Evolutionary conservation across 768 basidiomycete genomes (phyloP), one percentile per base, ranked within the genome.

Genomic region (Pulveroboletus sp.): DNA sequence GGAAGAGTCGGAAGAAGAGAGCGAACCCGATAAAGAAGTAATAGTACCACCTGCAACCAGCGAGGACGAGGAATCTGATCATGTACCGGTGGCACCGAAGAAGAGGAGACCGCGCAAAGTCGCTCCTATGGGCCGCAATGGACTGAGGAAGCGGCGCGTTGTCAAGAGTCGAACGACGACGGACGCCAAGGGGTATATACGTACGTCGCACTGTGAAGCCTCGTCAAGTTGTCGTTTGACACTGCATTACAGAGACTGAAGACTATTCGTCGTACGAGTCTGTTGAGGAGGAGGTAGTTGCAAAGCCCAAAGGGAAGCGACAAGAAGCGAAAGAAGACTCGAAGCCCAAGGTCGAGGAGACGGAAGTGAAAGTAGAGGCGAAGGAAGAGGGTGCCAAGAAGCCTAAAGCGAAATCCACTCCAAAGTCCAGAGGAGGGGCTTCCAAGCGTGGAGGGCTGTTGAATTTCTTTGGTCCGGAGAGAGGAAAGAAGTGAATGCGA

Each of bases 261-360:
- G 89, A 91, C 62, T 86, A 87, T 62, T 86, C 86, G 7, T 81
- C 80, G 15, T 91, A 87, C 60, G 89, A 92, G 67, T 89, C 87
- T 8, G 85, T 85, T 8, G 85, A 82, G 49, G 76, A 83, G 12
- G 70, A 66, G 3, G 51, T 55, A 30, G 51, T 55, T 52, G 49
- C 54, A 10, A 70, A 62, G 37, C 46, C 47, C 12, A 59, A 49
- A 48, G 52, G 50, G 1, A 64, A 58, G 39, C 39, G n/a, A 15
- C 63, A 33, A 33, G 55, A 50, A 46, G 56, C 51, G 39, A 61
- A 68, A 53, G 57, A 57, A 39, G 27, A 14, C n/a, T 21, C 18
- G 0, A 51, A 60, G 14, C 28, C 53, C 24, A 58, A 45, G 47
- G 59, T 15, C 43, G 63, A 52, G 54, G 58, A 37, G 48, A 54